Conservation (phyloP, 2,329 filamentous ascomycete species). For the Aspergillus novoparasiticus region DNA sequence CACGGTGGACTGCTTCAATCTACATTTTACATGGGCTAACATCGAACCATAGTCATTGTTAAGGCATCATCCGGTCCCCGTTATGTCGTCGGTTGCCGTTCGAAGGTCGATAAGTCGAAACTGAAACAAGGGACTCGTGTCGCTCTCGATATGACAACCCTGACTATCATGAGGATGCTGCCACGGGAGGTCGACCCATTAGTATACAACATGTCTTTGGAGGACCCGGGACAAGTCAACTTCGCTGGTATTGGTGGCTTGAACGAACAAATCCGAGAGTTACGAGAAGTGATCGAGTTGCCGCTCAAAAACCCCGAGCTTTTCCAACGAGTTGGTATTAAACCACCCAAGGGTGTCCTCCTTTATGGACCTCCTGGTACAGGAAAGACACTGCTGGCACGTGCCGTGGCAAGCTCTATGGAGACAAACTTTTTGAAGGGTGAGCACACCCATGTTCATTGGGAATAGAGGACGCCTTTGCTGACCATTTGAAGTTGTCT, state of each 20-base stretch:
- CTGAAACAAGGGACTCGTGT: slow-evolving; percentile 98
- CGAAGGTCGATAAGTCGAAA: slow-evolving; percentile 96
- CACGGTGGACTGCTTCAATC: neutral
- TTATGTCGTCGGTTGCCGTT: slow-evolving; percentile 97
- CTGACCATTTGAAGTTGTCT: slow-evolving; percentile 69
- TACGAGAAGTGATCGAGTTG: slow-evolving; percentile 96
- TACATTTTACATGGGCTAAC: slow-evolving; percentile 20
- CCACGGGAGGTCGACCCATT: slow-evolving; percentile 97
- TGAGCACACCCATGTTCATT: slow-evolving; percentile 44
- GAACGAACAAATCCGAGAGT: slow-evolving; percentile 96
- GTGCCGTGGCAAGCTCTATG: slow-evolving; percentile 92
- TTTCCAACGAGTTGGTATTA: slow-evolving; percentile 95
- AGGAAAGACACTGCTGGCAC: slow-evolving; percentile 90
- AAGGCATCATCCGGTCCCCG: slow-evolving; percentile 96
- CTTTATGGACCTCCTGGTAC: slow-evolving; percentile 96
- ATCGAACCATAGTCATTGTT: slow-evolving; percentile 74
- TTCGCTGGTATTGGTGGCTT: slow-evolving; percentile 96
- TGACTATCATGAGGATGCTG: slow-evolving; percentile 99
- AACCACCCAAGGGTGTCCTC: slow-evolving; percentile 95
- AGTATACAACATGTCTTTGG: slow-evolving; percentile 99
- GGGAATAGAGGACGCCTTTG: neutral
- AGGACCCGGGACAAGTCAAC: slow-evolving; percentile 96
- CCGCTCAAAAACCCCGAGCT: slow-evolving; percentile 98
- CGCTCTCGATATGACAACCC: slow-evolving; percentile 97
- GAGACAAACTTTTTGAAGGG: slow-evolving; percentile 99